phyloP scores from a whole-genome alignment of 805 yeast genomes.

The Yarrowia bubula region DNA sequence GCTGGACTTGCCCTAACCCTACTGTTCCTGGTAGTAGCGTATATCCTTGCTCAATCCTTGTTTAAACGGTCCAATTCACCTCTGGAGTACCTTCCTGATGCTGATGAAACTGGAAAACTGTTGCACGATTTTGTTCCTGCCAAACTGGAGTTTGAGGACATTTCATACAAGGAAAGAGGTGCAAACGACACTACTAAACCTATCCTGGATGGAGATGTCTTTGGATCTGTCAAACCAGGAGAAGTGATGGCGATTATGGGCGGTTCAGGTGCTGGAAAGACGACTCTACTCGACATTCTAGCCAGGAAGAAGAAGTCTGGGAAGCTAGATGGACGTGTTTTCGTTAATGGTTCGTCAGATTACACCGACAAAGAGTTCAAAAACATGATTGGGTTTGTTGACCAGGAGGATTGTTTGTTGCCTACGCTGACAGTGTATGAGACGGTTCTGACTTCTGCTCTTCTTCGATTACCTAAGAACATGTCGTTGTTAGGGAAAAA shows the following conservation, averaged over 20 bases:
- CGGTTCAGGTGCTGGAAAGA: conserved; percentile 98
- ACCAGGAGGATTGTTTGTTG: conserved; percentile 86
- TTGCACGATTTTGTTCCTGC: conserved; percentile 62
- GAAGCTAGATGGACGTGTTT: conserved; percentile 58
- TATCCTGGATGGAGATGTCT: conserved; percentile 56
- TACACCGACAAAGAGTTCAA: conserved; percentile 48
- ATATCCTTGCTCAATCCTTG: conserved; percentile 28
- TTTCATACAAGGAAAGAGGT: conserved; percentile 59
- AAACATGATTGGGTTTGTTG: conserved; percentile 86
- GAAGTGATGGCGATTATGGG: conserved; percentile 96
- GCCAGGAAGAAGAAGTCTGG: conserved; percentile 89
- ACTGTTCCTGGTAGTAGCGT: conserved; percentile 30
- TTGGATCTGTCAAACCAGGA: conserved; percentile 81
- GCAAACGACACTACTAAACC: conserved; percentile 27
- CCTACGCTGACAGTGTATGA: conserved; percentile 96
- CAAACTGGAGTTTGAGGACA: conserved; percentile 68
- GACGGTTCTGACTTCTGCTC: conserved; percentile 88
- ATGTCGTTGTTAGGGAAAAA: conserved; percentile 76
- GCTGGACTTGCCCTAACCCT: conserved; percentile 34
- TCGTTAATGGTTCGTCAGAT: conserved; percentile 62
- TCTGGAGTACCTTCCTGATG: conserved; percentile 38
- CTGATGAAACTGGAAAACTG: conserved; percentile 48
- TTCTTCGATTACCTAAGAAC: conserved; percentile 75
- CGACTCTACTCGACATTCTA: conserved; percentile 85
- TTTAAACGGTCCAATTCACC: conserved; percentile 29